Percentiles rank a stretch among this genome's conserved stretches.
These are phyloP conservation scores for Fusarium multiceps DNA, from an alignment of 2,329 filamentous ascomycete species.

Conservation along the genomic window DNA sequence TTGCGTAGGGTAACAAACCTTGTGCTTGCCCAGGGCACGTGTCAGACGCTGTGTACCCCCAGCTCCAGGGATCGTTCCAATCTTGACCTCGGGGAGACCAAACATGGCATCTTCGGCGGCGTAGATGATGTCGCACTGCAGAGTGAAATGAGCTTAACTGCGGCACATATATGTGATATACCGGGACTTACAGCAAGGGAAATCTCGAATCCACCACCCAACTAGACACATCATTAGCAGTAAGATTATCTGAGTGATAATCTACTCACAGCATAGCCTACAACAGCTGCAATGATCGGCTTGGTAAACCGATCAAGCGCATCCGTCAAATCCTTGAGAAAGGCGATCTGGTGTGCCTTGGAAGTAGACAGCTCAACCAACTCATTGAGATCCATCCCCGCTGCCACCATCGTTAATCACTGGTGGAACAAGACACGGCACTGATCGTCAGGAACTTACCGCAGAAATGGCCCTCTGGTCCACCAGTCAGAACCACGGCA, in stretches of 20 bases:
- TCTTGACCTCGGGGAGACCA: slow-evolving; percentile 51
- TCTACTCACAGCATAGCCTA: slow-evolving; percentile 26
- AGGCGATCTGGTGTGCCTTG: slow-evolving; percentile 21
- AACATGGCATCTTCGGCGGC: slow-evolving; percentile 48
- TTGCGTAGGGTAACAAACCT: slow-evolving; percentile 33
- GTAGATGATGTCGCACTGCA: slow-evolving; percentile 51
- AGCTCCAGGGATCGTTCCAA: slow-evolving; percentile 50
- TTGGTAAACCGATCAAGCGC: slow-evolving; percentile 26
- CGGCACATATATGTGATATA: background rate
- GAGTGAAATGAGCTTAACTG: background rate
- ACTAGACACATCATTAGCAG: slow-evolving; percentile 5
- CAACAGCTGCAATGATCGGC: slow-evolving; percentile 30
- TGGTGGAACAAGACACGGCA: background rate
- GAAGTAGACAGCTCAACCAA: slow-evolving; percentile 28
- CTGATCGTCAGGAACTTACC: slow-evolving; percentile 23
- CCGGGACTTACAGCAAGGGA: slow-evolving; percentile 29
- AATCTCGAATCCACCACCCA: slow-evolving; percentile 37
- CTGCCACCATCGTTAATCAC: slow-evolving; percentile 8
- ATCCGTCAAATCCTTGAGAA: slow-evolving; percentile 35
- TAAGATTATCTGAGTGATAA: rapidly evolving
- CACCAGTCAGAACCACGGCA: slow-evolving; percentile 25
- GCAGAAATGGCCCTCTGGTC: slow-evolving; percentile 32
- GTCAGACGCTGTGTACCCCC: slow-evolving; percentile 51
- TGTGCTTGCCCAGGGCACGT: slow-evolving; percentile 49
- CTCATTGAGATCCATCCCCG: slow-evolving; percentile 35